A percentile compares a stretch with the other conserved stretches of the same genome.
Conservation (phyloP, 2,329 filamentous ascomycete species). For the Alternaria brassicae region DNA sequence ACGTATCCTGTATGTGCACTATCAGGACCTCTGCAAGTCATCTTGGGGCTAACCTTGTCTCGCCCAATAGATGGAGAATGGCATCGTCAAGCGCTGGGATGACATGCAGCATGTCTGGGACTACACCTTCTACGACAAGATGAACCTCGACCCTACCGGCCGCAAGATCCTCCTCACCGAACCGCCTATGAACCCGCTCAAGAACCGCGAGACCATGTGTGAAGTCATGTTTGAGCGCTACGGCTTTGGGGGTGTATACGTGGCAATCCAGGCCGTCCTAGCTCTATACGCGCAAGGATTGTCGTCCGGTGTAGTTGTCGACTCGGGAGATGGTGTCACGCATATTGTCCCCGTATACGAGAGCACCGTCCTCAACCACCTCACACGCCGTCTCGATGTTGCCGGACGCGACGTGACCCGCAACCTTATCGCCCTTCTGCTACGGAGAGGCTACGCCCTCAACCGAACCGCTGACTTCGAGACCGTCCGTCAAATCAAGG, state of each 20-base stretch:
- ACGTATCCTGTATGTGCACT: constrained; percentile 77
- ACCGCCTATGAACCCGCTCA: constrained; percentile 96
- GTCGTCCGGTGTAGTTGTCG: constrained; percentile 89
- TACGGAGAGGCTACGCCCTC: constrained; percentile 92
- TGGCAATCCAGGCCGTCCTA: constrained; percentile 95
- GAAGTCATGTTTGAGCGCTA: constrained; percentile 99
- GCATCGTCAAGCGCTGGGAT: constrained; percentile 99
- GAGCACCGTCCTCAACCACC: constrained; percentile 95
- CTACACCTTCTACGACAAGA: constrained; percentile 97
- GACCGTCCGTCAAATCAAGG: constrained; percentile 97
- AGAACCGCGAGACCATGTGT: constrained; percentile 97
- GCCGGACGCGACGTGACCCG: constrained; percentile 97
- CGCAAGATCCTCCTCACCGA: constrained; percentile 98
- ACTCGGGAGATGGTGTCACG: constrained; percentile 97
- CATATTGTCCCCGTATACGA: constrained; percentile 99
- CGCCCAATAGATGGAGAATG: constrained; percentile 85
- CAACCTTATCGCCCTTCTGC: constrained; percentile 92
- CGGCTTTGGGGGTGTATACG: constrained; percentile 94
- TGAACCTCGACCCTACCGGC: constrained; percentile 86
- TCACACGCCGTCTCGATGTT: constrained; percentile 91
- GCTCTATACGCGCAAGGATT: constrained; percentile 94
- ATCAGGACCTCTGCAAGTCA: background rate
- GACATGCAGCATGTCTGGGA: constrained; percentile 99
- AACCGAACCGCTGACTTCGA: constrained; percentile 99
- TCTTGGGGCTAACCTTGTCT: constrained; percentile 37